Base-by-base conservation (phyloP, 2,329 filamentous ascomycete genomes). In the Aspergillus proliferans region DNA sequence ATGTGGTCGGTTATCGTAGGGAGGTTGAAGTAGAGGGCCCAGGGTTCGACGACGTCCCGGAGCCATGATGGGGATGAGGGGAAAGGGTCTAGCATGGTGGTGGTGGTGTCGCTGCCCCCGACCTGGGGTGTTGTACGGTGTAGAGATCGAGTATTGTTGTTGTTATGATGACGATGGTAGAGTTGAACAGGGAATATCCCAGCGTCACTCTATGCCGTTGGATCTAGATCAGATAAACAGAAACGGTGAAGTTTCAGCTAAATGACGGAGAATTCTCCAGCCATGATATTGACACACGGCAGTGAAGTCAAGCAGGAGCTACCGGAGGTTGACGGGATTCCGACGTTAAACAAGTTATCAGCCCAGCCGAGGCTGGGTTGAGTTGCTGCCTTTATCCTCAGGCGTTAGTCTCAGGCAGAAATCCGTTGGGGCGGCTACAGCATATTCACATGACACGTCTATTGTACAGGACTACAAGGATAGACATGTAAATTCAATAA, bases 1-100 rank as follows among this genome's bases (percentile, higher is more conserved):
- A 78, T 71, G 65, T 85, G 82, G 49, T 80, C 70, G 3, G 79
- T 71, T 14, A 85, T 75, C 9, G 79, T 78, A 15, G 76, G 71
- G 36, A 84, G 72, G 43, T 68, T 69, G 49, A 82, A 62, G n/a
- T 62, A 66, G 50, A 76, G 68, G 52, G 79, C 75, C 56, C 79
- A 66, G 6, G 79, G 80, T 52, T 74, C 68, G 47, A 74, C 60
- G 50, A 72, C 64, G 40, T 68, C 62, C 55, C 74, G 67, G 38
- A 84, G 74, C 67, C 71, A 72, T 47, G 65, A 61, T n/a, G 82
- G 80, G 6, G 78, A 69, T 18, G 76, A 68, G 6, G 67, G 67
- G 33, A 74, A 57, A 45, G 72, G 73, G 53, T 75, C 72, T 52
- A 73, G 60, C 72, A 75, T 75, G 44, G 47, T 65, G 43, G 45